Evolutionary conservation across 2,329 filamentous ascomycete genomes (phyloP).

Genomic region (Diaporthe destruens): DNA sequence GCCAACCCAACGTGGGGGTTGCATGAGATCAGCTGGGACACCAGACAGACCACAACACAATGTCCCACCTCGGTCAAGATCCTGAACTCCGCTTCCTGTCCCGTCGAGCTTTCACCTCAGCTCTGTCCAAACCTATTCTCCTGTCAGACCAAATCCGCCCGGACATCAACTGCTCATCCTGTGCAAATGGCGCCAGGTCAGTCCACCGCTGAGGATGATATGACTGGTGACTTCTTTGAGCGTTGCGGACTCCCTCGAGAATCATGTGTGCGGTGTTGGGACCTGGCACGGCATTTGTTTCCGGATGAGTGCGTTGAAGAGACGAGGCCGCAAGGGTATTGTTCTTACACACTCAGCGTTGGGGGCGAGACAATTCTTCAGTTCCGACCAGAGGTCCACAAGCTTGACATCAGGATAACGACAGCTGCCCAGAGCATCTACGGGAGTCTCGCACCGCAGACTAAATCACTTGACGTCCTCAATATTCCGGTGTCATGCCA

Average conservation of each 20-base stretch:
- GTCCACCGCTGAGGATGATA: background rate
- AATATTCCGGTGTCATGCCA: background rate
- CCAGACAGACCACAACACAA: background rate
- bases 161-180: background rate
- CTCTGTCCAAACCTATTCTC: background rate
- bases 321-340: conserved; percentile 61
- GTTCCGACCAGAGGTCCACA: conserved; percentile 60
- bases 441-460: conserved; percentile 57
- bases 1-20: conserved; percentile 36
- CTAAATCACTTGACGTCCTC: conserved; percentile 54
- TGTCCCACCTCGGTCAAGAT: conserved; percentile 2
- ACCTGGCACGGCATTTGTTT: conserved; percentile 51
- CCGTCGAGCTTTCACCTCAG: background rate
- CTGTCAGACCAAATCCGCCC: too few relatives aligned
- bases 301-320: conserved; percentile 49
- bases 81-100: conserved; percentile 16
- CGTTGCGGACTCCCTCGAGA: conserved; percentile 28
- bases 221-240: conserved; percentile 38
- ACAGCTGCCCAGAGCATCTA: conserved; percentile 55
- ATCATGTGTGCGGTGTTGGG: conserved; percentile 28
- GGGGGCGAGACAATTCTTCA: conserved; percentile 58
- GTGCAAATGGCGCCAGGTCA: conserved; percentile 4
- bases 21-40: conserved; percentile 34
- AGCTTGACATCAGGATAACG: conserved; percentile 55
- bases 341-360: conserved; percentile 63